Base-by-base conservation (phyloP, 2,329 filamentous ascomycete species). In the Neofusicoccum ribis region DNA sequence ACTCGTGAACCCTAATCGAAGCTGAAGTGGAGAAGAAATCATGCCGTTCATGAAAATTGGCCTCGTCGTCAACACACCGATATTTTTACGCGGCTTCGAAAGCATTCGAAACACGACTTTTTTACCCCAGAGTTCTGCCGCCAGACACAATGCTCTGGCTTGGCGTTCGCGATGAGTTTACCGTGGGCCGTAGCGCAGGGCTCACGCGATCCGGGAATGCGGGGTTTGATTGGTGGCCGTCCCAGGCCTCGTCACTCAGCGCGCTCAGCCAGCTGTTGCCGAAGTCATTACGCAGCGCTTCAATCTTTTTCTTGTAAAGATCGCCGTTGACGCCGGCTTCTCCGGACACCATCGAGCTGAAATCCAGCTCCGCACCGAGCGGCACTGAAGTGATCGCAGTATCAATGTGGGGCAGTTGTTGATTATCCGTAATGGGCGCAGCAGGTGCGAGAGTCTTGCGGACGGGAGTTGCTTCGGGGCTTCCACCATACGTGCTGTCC, bases 241-340 rank as follows among this genome's bases (percentile, higher is more conserved):
- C 81, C 81, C 85, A 85, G 39, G 78, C 83, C 75, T 95, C 91
- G 72, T 97, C 93, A 67, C 91, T 90, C 59, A 98, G 82, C 14
- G 91, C 92, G 68, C 89, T 93, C 44, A 99, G 85, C 85, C 96
- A 99, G 43, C 89, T 91, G 71, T 89, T 92, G 37, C 93, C 93
- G 69, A 97, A 89, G 72, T 94, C 92, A 72, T 90, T 90, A 67
- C 93, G 89, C 63, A 97, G 80, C 3, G 91, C 88, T 77, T 97
- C 93, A 63, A 98, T 90, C 77, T 95, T 95, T 75, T 91, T 91
- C 65, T 91, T 88, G 77, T 97, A 98, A 7, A 91, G 82, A 72
- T 95, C 91, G 63, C 90, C 90, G 66, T 87, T 86, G 49, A 86
- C 80, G 66, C 88, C 87, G 85, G 89, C 91, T 66, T 90, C 84